Base-by-base conservation (phyloP, 352 stramenopile genomes). In the Phytopythium montanum region DNA sequence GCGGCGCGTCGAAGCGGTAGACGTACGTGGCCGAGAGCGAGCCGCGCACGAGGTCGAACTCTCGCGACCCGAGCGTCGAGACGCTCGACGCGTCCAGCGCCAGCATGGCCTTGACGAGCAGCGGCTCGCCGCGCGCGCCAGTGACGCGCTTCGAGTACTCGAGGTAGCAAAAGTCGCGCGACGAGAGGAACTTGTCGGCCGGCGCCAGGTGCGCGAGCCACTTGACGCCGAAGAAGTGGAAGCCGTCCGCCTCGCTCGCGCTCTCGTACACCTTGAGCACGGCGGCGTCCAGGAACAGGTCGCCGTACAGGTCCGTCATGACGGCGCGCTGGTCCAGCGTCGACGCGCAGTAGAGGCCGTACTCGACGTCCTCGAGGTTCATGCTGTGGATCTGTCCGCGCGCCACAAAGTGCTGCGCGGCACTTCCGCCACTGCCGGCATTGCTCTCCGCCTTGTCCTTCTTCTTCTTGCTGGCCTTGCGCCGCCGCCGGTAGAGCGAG, bases 201-300 rank as follows among this genome's bases (percentile, higher is more conserved):
- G 75, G 68, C n/a, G 67, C 73, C 3, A 70, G 61, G 33, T 74
- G 79, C 25, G 80, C 78, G 46, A 84, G 68, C 82, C 82, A 92
- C 60, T 92, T 92, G 49, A 92, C 64, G 18, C 82, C 82, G 56
- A 88, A 90, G 54, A 90, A 90, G 44, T 68, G 66, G 60, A 92
- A 92, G 38, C 68, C 62, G 42, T 92, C 82, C 61, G 76, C 69
- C 2, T 82, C 70, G 7, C 66, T 84, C 9, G 74, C 70, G 56
- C 88, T 78, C 10, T 82, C 70, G 5, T 8, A 59, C 46, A 79
- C 61, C n/a, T 81, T 62, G 23, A 92, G 72, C 53, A 92, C 71
- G 2, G 72, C 83, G 1, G 80, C 83, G 59, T 92, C 83, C 28
- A 92, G 56, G 54, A 90, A 90, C 55, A 76, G 73, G 29, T 90